phyloP scores from a whole-genome alignment of 495 filamentous ascomycete genomes.

The Aspergillus ellipticus region DNA sequence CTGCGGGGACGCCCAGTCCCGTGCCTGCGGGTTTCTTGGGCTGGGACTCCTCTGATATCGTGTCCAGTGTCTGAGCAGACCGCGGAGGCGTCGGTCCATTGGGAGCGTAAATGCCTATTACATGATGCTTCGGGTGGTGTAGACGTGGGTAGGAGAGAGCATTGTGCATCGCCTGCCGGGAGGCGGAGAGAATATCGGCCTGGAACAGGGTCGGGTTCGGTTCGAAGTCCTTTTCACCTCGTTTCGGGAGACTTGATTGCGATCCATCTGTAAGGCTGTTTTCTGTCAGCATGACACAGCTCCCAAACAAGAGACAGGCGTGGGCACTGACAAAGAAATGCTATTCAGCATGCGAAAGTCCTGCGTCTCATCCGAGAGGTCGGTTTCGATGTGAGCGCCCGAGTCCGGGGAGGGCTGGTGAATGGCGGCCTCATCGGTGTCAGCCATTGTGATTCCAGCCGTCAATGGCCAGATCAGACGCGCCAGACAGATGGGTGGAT shows the following conservation, averaged over 20 bases:
- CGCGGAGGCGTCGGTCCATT: conserved; percentile 31
- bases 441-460: conserved; percentile 35
- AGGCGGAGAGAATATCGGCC: conserved; percentile 67
- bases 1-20: conserved; percentile 25
- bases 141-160: conserved; percentile 70
- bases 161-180: conserved; percentile 85
- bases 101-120: conserved; percentile 52
- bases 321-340: conserved; percentile 53
- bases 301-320: background rate
- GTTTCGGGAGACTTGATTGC: conserved; percentile 57
- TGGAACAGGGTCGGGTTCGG: conserved; percentile 82
- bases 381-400: conserved; percentile 48
- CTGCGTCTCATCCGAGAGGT: conserved; percentile 77
- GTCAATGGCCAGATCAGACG: background rate
- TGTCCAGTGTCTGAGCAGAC: conserved; percentile 8
- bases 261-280: conserved; percentile 31
- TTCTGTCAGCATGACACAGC: conserved; percentile 4
- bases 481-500: background rate
- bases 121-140: conserved; percentile 52
- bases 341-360: conserved; percentile 77
- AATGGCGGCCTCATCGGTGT: conserved; percentile 46
- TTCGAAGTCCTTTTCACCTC: conserved; percentile 96
- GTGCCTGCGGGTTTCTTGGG: conserved; percentile 20
- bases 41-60: conserved; percentile 20
- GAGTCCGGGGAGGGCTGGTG: conserved; percentile 25